Conservation (phyloP, 768 basidiomycete genomes). For the Cubamyces sp. region DNA sequence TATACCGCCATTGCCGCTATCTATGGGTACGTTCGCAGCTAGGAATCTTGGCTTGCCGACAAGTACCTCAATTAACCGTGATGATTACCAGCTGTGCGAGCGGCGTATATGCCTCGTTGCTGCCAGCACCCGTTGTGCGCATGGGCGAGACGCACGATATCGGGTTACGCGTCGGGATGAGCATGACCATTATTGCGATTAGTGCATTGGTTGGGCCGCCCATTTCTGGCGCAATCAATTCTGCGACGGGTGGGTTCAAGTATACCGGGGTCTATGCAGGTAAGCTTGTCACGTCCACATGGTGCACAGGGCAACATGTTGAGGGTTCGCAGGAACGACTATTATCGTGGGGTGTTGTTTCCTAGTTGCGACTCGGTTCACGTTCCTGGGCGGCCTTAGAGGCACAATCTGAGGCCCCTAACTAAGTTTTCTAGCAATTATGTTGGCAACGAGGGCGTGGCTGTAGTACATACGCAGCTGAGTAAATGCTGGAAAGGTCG, state of each 20-base stretch:
- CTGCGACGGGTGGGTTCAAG: slow-evolving; percentile 53
- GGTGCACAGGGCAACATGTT: too few relatives aligned
- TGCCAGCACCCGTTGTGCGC: slow-evolving; percentile 59
- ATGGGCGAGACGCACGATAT: slow-evolving; percentile 51
- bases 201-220: slow-evolving; percentile 71
- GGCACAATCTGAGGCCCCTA: neutral
- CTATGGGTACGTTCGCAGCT: slow-evolving; percentile 56
- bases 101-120: slow-evolving; percentile 61
- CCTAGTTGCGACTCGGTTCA: neutral
- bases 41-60: too few relatives aligned
- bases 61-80: neutral
- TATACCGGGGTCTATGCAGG: neutral
- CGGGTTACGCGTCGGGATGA: slow-evolving; percentile 66
- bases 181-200: slow-evolving; percentile 58
- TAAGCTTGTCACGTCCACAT: neutral
- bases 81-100: slow-evolving; percentile 50
- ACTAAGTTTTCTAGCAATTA: too few relatives aligned
- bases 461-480: too few relatives aligned
- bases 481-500: too few relatives aligned
- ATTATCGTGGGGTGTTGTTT: neutral
- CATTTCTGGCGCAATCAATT: slow-evolving; percentile 69
- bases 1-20: slow-evolving; percentile 57
- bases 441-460: too few relatives aligned
- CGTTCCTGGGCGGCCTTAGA: neutral
- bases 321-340: neutral